Conservation (phyloP, 202 grass and related monocot species). For the Saccharum hybrid region DNA sequence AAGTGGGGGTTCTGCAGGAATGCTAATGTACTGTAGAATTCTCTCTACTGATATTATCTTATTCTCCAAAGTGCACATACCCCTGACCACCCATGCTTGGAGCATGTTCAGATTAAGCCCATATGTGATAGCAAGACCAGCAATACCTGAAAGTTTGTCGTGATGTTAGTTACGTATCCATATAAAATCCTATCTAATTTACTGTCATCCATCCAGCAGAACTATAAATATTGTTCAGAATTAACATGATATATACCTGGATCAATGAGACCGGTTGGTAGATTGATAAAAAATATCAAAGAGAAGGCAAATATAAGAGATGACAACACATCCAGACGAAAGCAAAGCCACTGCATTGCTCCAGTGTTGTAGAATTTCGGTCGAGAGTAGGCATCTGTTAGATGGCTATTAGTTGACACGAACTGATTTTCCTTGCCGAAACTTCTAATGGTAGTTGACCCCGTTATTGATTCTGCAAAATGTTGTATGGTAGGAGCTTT, state of each 20-base stretch:
- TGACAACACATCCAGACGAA: conserved; percentile 75
- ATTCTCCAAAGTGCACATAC: conserved; percentile 78
- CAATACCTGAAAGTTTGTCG: conserved; percentile 62
- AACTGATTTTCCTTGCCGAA: conserved; percentile 71
- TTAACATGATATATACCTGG: conserved; percentile 54
- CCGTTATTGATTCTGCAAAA: conserved; percentile 81
- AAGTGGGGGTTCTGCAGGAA: conserved; percentile 84
- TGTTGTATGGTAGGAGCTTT: conserved; percentile 84
- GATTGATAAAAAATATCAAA: conserved; percentile 71
- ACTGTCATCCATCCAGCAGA: not conserved
- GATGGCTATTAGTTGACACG: conserved; percentile 55
- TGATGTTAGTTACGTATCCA: conserved; percentile 22
- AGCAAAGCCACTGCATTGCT: conserved; percentile 72
- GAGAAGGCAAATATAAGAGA: conserved; percentile 77
- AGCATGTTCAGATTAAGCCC: conserved; percentile 88
- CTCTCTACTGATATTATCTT: conserved; percentile 88
- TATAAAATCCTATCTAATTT: not conserved
- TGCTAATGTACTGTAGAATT: conserved; percentile 82
- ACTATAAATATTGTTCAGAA: conserved; percentile 20
- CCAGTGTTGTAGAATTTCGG: conserved; percentile 64
- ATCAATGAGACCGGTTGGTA: conserved; percentile 66
- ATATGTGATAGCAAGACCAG: conserved; percentile 86
- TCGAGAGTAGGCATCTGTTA: conserved; percentile 67
- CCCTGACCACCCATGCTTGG: conserved; percentile 74
- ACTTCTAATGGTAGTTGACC: conserved; percentile 79